A percentile compares a stretch with the other conserved stretches of the same genome.
phyloP scores from a whole-genome alignment of 371 early-diverging fungal species.

The Mortierella sp. region DNA sequence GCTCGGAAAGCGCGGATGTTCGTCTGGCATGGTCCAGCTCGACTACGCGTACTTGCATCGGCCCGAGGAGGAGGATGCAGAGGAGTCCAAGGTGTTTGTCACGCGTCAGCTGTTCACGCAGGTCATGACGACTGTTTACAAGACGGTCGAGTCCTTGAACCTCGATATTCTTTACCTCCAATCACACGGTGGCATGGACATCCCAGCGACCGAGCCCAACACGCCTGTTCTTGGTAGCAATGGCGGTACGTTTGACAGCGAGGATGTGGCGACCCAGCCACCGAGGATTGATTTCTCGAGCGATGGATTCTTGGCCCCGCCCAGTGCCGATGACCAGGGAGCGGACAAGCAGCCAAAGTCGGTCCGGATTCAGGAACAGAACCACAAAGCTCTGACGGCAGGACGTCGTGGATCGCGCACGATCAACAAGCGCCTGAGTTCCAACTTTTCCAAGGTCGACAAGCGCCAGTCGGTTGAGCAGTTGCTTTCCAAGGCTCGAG shows the following conservation, averaged over 20 bases:
- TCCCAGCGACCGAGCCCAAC: constrained; percentile 38
- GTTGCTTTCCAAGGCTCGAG: constrained; percentile 45
- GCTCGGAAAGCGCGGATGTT: constrained; percentile 83
- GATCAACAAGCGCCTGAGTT: constrained; percentile 48
- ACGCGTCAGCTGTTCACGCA: constrained; percentile 80
- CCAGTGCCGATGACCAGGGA: constrained; percentile 12
- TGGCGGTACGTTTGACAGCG: constrained; percentile 14
- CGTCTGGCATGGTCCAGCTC: constrained; percentile 80
- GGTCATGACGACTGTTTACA: constrained; percentile 79
- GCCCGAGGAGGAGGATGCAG: constrained; percentile 27
- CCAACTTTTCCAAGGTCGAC: constrained; percentile 50
- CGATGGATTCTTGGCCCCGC: constrained; percentile 54
- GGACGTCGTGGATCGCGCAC: constrained; percentile 56
- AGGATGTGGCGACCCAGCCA: not conserved
- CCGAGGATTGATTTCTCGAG: constrained; percentile 52
- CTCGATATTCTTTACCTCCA: constrained; percentile 76
- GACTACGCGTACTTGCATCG: constrained; percentile 78
- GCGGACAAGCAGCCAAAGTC: not conserved
- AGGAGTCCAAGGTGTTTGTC: constrained; percentile 63
- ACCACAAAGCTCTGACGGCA: constrained; percentile 19
- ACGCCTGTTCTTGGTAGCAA: constrained; percentile 25
- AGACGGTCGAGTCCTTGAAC: constrained; percentile 73
- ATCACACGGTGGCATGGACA: constrained; percentile 55
- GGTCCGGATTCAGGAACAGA: constrained; percentile 19
- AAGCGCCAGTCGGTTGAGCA: constrained; percentile 54